Evolutionary conservation across 495 filamentous ascomycete species (phyloP).

Genomic region (Trichoderma erinaceum): DNA sequence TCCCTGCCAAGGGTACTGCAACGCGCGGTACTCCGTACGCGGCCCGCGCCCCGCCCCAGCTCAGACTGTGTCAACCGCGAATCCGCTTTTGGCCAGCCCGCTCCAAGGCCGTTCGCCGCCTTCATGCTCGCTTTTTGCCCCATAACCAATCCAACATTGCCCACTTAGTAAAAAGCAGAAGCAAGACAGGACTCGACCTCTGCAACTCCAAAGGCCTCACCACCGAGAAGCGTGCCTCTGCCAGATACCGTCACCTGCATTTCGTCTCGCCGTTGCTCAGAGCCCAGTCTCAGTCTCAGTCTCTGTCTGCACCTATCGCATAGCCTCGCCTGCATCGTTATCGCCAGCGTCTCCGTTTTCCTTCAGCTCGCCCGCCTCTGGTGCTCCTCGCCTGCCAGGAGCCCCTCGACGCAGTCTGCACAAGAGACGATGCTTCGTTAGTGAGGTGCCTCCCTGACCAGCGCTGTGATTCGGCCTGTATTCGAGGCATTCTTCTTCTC

Average conservation of each 20-base stretch:
- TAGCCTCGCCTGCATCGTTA: neutral
- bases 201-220: neutral
- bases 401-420: neutral
- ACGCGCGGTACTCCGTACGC: too few species aligned
- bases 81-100: neutral
- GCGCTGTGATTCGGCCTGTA: constrained; percentile 4
- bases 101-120: neutral
- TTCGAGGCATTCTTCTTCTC: constrained; percentile 2
- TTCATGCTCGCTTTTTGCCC: neutral
- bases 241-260: neutral
- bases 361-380: neutral
- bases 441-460: neutral
- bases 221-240: neutral
- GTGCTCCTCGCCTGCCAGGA: neutral
- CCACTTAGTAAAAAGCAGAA: neutral
- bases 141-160: constrained; percentile 9
- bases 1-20: too few species aligned
- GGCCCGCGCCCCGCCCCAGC: neutral
- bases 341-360: neutral
- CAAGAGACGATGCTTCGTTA: constrained; percentile 4
- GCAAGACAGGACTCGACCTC: neutral
- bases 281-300: neutral
- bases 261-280: neutral
- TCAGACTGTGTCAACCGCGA: neutral
- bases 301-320: neutral